Evolutionary conservation across 2,329 filamentous ascomycete genomes (phyloP).

Genomic region (Sclerotinia spermophila): DNA sequence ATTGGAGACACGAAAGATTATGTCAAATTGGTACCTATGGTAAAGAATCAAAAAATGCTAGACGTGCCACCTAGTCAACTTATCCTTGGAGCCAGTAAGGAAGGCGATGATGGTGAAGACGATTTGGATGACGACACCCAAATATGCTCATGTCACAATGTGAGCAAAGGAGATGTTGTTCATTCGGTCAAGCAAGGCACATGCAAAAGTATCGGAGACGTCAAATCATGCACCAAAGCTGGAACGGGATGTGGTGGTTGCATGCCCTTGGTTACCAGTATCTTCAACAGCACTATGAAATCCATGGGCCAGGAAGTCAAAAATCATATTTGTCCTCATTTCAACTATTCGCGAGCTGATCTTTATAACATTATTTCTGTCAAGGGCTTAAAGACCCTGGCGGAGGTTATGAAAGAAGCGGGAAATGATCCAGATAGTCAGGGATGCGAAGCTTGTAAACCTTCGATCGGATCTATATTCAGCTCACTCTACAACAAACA

Average conservation of each 20-base stretch:
- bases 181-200: constrained; percentile 69
- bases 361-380: constrained; percentile 87
- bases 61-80: constrained; percentile 77
- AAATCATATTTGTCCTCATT: constrained; percentile 82
- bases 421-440: constrained; percentile 69
- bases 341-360: constrained; percentile 77
- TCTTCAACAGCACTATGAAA: constrained; percentile 86
- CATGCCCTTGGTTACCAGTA: constrained; percentile 81
- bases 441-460: constrained; percentile 86
- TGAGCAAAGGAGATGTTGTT: constrained; percentile 77
- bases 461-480: constrained; percentile 75
- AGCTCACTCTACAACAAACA: constrained; percentile 80
- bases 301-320: constrained; percentile 83
- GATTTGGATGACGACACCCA: constrained; percentile 83
- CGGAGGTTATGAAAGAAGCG: constrained; percentile 72
- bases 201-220: constrained; percentile 75
- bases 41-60: constrained; percentile 76
- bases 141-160: constrained; percentile 91
- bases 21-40: constrained; percentile 81
- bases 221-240: constrained; percentile 89
- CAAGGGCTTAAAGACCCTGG: constrained; percentile 69
- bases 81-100: constrained; percentile 73
- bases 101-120: constrained; percentile 69
- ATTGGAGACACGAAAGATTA: constrained; percentile 91
- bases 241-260: constrained; percentile 89